These are phyloP conservation scores for Tulasnella sp. DNA, from an alignment of 768 basidiomycete genomes.

Conservation along the genomic window DNA sequence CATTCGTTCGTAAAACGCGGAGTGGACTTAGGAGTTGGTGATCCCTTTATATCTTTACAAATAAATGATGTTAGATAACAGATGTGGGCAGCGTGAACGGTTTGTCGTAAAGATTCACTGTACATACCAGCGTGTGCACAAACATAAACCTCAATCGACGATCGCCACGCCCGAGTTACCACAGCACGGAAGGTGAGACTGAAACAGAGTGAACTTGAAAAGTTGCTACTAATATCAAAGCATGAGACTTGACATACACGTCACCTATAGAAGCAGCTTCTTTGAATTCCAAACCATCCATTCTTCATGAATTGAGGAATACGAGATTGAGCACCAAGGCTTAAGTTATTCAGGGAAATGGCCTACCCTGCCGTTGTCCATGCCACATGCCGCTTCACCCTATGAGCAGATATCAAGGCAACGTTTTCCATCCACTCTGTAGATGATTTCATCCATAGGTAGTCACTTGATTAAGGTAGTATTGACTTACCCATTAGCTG, in stretches of 20 bases:
- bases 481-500: conserved; percentile 12
- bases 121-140: conserved; percentile 13
- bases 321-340: not conserved
- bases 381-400: conserved; percentile 1
- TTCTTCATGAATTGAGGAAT: not conserved
- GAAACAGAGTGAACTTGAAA: not conserved
- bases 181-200: conserved; percentile 15
- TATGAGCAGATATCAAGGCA: conserved; percentile 4
- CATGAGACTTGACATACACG: not conserved
- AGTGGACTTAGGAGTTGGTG: conserved; percentile 61
- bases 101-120: not conserved
- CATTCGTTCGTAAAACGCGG: conserved; percentile 14
- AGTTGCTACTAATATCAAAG: not conserved
- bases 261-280: conserved; percentile 14
- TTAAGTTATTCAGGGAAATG: not conserved
- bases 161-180: conserved; percentile 9
- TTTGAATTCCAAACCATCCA: conserved; percentile 14
- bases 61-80: not conserved
- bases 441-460: not conserved
- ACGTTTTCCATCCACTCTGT: conserved; percentile 15
- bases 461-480: no score
- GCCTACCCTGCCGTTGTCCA: conserved; percentile 11
- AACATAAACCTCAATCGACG: conserved; percentile 16
- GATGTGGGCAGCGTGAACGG: not conserved
- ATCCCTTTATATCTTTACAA: conserved; percentile 60